A percentile compares a stretch with the other conserved stretches of the same genome.
These are phyloP conservation scores for Termitomyces sp. DNA, from an alignment of 768 basidiomycete species.

Conservation along the genomic window DNA sequence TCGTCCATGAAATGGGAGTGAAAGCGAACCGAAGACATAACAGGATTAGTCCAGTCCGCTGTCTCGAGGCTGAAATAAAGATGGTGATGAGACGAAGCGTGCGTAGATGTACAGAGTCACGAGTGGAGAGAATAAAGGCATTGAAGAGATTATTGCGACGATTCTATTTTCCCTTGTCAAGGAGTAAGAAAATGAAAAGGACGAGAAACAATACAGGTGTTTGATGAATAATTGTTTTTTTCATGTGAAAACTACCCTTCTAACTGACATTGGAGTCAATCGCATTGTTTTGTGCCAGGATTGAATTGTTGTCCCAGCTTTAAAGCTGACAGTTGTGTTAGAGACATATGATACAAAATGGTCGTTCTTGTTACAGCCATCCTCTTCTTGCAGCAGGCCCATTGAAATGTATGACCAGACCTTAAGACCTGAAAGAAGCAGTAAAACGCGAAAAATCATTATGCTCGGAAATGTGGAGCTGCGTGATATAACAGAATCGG, in stretches of 20 bases:
- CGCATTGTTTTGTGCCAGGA: slow-evolving; percentile 1
- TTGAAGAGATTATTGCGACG: slow-evolving; percentile 1
- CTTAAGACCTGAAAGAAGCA: slow-evolving; percentile 10
- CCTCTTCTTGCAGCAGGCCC: not conserved
- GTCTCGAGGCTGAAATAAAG: slow-evolving; percentile 13
- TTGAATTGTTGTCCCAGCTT: slow-evolving; percentile 8
- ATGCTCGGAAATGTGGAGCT: slow-evolving; percentile 11
- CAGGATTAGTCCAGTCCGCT: slow-evolving; percentile 6
- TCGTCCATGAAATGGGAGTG: slow-evolving; percentile 1
- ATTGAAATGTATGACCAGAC: slow-evolving; percentile 13
- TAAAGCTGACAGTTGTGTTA: slow-evolving; percentile 15
- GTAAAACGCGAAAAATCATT: slow-evolving; percentile 7
- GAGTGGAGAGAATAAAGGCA: slow-evolving; percentile 6
- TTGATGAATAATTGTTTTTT: slow-evolving; percentile 9
- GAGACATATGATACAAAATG: not conserved
- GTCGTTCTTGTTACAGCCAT: slow-evolving; percentile 2
- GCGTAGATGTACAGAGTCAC: slow-evolving; percentile 12
- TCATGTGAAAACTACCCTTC: slow-evolving; percentile 9
- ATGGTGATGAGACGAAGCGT: slow-evolving; percentile 6
- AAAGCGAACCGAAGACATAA: slow-evolving; percentile 13
- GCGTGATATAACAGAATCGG: slow-evolving; percentile 13
- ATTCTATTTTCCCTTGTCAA: slow-evolving; percentile 3
- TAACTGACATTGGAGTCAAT: slow-evolving; percentile 12
- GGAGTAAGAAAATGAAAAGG: slow-evolving; percentile 9
- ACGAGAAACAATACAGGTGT: not conserved